These are phyloP conservation scores for Exophiala dermatitidis DNA, from an alignment of 2,329 filamentous ascomycete species.

Conservation along the genomic window DNA sequence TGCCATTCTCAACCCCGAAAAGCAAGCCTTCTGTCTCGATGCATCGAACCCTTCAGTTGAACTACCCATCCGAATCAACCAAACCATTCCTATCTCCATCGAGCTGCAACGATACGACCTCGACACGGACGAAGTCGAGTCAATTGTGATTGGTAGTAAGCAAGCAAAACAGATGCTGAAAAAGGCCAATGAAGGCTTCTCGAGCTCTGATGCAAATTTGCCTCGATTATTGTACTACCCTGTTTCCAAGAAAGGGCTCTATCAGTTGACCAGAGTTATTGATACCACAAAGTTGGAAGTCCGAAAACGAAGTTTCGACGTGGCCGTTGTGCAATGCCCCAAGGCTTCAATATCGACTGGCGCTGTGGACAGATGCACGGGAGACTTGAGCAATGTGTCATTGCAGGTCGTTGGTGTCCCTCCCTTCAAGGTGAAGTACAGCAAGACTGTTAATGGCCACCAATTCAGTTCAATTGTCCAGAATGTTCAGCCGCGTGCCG, in stretches of 20 bases:
- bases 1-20: constrained; percentile 76
- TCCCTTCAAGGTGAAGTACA: constrained; percentile 87
- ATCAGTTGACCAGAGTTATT: constrained; percentile 74
- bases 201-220: constrained; percentile 43
- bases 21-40: constrained; percentile 73
- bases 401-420: constrained; percentile 82
- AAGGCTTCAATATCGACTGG: constrained; percentile 64
- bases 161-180: constrained; percentile 71
- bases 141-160: constrained; percentile 63
- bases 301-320: constrained; percentile 65
- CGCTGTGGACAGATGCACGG: constrained; percentile 65
- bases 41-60: constrained; percentile 52
- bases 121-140: constrained; percentile 71
- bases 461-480: constrained; percentile 84
- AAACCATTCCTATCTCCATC: constrained; percentile 79
- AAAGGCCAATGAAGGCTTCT: constrained; percentile 55
- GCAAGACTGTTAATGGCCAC: constrained; percentile 74
- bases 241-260: constrained; percentile 81
- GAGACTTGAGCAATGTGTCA: constrained; percentile 77
- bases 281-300: constrained; percentile 94
- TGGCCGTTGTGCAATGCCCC: constrained; percentile 80
- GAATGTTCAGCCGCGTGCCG: constrained; percentile 83
- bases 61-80: constrained; percentile 86
- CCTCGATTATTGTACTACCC: constrained; percentile 64
- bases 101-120: constrained; percentile 84